Percentiles rank a stretch among this genome's conserved stretches.
These are phyloP conservation scores for Stylosanthes scabra DNA, from an alignment of 331 rosid genomes.

Conservation along the genomic window DNA sequence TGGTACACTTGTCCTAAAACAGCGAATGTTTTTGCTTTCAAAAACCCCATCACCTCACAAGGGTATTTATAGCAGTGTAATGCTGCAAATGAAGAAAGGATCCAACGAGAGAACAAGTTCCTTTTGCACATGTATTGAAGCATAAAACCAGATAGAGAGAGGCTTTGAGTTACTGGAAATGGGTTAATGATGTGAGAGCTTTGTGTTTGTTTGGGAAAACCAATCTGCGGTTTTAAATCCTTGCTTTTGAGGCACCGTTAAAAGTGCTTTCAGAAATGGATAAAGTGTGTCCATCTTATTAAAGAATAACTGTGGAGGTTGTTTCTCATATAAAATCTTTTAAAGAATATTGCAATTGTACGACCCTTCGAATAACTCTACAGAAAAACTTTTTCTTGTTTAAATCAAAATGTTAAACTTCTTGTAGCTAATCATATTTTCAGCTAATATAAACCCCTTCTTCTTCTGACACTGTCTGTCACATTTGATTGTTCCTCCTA, in stretches of 20 bases:
- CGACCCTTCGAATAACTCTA: not conserved
- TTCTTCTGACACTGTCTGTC: not conserved
- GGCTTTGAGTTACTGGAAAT: not conserved
- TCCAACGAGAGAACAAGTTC: constrained; percentile 37
- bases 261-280: constrained; percentile 1
- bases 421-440: not conserved
- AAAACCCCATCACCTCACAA: not conserved
- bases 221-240: constrained; percentile 30
- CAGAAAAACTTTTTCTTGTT: not conserved
- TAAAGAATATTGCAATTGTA: not conserved
- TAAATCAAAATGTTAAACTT: not conserved
- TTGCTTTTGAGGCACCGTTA: constrained; percentile 15
- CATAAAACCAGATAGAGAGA: constrained; percentile 11
- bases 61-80: constrained; percentile 34
- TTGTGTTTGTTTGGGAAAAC: constrained; percentile 14
- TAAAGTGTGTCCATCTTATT: not conserved
- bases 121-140: not conserved
- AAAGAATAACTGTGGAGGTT: not conserved
- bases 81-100: not conserved
- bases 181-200: not conserved
- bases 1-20: constrained; percentile 10
- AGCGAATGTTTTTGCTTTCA: not conserved
- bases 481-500: not conserved
- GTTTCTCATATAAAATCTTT: not conserved
- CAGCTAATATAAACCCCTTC: not conserved